Evolutionary conservation across 2,329 filamentous ascomycete genomes (phyloP).

Genomic region (Pseudogymnoascus verrucosus): DNA sequence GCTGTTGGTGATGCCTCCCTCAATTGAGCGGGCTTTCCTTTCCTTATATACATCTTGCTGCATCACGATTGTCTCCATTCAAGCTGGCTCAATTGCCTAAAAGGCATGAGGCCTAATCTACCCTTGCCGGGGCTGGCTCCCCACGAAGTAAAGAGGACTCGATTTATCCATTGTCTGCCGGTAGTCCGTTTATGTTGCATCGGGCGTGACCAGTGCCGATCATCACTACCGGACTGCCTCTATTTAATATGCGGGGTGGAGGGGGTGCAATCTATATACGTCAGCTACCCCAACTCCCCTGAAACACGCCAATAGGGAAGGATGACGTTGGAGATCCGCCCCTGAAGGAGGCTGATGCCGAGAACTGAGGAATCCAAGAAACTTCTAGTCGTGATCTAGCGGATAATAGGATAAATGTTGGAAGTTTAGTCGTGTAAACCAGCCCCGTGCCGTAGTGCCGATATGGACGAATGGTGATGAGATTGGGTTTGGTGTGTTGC

Average conservation of each 20-base stretch:
- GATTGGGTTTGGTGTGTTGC: constrained; percentile 1
- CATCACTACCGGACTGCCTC: background rate
- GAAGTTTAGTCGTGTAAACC: background rate
- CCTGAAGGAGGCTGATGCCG: background rate
- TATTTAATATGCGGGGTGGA: constrained; percentile 1
- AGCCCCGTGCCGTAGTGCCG: background rate
- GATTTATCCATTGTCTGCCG: constrained; percentile 5
- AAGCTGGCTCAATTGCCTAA: background rate
- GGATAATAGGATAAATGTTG: background rate
- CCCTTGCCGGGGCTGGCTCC: background rate
- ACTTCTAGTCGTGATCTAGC: constrained; percentile 1
- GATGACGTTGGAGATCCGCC: background rate
- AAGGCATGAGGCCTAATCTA: background rate
- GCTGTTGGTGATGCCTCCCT: background rate
- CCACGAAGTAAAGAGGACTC: background rate
- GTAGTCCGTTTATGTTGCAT: constrained; percentile 3
- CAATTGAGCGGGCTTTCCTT: background rate
- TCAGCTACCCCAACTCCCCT: constrained; percentile 2
- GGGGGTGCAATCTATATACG: constrained; percentile 4
- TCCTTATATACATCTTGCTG: background rate
- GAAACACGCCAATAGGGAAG: constrained; percentile 1
- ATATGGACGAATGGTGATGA: background rate
- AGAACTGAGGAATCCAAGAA: background rate
- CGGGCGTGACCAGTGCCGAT: constrained; percentile 7
- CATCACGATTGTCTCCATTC: background rate